These are phyloP conservation scores for Tulasnella sp. DNA, from an alignment of 768 basidiomycete genomes.

Conservation along the genomic window DNA sequence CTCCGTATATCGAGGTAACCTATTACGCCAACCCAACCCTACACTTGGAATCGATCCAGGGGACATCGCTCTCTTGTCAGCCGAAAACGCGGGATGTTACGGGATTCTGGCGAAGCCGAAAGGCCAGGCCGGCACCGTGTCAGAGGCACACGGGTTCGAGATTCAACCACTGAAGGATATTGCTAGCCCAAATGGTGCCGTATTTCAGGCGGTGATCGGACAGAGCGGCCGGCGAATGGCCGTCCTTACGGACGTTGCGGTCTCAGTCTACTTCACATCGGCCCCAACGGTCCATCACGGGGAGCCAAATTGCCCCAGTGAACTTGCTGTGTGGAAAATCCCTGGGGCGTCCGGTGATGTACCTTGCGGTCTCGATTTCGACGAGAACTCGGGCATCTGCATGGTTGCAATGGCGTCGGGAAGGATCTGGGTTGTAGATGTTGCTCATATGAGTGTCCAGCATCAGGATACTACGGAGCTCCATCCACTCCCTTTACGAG, in stretches of 20 bases:
- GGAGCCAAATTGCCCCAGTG: not conserved
- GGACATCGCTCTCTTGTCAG: not conserved
- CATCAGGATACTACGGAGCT: no score
- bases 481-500: no score
- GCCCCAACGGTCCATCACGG: not conserved
- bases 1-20: not conserved
- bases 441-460: no score
- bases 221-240: not conserved
- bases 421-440: not conserved
- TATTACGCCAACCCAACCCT: not conserved
- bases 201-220: not conserved
- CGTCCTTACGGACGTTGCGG: not conserved
- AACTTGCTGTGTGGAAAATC: not conserved
- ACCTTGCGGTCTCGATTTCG: not conserved
- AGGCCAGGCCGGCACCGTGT: not conserved
- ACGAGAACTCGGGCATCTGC: not conserved
- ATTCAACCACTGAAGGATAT: not conserved
- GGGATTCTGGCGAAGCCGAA: not conserved
- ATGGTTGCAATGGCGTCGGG: not conserved
- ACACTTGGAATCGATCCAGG: no score
- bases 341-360: not conserved
- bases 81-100: not conserved
- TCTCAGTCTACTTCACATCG: not conserved
- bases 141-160: not conserved
- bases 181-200: not conserved